Conservation (phyloP, 495 filamentous ascomycete species). For the Bacidia gigantensis region DNA sequence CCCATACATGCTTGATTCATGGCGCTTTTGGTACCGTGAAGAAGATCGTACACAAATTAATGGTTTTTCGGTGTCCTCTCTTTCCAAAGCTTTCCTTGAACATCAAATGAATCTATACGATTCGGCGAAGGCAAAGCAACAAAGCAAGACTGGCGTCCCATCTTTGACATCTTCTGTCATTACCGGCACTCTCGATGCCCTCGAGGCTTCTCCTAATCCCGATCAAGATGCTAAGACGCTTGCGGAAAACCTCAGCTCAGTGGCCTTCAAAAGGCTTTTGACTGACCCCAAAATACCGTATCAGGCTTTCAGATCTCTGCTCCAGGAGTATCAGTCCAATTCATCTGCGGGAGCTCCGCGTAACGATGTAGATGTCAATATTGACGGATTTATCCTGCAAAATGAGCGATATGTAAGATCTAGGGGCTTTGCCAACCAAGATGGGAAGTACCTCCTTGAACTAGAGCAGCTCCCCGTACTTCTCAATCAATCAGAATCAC, state of each 20-base stretch:
- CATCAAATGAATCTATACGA: slow-evolving; percentile 12
- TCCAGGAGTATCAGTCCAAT: not conserved
- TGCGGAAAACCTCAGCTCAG: slow-evolving; percentile 12
- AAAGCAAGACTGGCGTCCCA: not conserved
- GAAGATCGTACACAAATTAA: slow-evolving; percentile 1
- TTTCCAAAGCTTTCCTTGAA: slow-evolving; percentile 11
- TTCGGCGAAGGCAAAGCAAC: not conserved
- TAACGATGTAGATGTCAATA: slow-evolving; percentile 10
- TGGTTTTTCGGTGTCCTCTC: slow-evolving; percentile 10
- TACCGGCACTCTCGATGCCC: slow-evolving; percentile 8
- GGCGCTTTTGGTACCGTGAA: slow-evolving; percentile 6
- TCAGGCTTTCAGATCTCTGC: slow-evolving; percentile 12
- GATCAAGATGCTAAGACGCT: slow-evolving; percentile 10
- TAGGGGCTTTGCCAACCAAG: slow-evolving; percentile 5
- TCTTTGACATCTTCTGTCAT: slow-evolving; percentile 12
- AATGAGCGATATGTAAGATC: slow-evolving; percentile 18
- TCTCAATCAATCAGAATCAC: not conserved
- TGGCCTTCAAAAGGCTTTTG: slow-evolving; percentile 9
- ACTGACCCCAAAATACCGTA: slow-evolving; percentile 18
- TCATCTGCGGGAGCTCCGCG: not conserved
- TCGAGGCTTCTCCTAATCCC: slow-evolving; percentile 13
- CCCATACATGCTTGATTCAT: slow-evolving; percentile 10
- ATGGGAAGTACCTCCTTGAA: slow-evolving; percentile 11
- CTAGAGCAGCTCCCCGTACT: slow-evolving; percentile 11
- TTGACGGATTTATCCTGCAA: slow-evolving; percentile 18